Conservation (phyloP, 352 stramenopile genomes). For the Phytophthora fragariaefolia region DNA sequence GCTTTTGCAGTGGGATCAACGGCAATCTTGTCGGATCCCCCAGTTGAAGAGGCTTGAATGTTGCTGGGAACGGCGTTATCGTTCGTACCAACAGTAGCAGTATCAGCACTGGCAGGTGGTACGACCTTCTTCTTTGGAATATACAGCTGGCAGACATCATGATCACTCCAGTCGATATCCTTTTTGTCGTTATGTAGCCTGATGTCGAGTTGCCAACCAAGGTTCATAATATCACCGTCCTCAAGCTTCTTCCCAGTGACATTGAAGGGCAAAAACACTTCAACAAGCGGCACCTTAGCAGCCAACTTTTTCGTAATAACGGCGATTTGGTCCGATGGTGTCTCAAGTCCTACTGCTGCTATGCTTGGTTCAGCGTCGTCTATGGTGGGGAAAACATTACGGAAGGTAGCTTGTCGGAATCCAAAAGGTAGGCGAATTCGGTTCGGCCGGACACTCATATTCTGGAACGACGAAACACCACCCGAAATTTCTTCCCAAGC, state of each 20-base stretch:
- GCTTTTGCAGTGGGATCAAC: background rate
- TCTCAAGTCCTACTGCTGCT: background rate
- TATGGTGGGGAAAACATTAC: slow-evolving; percentile 19
- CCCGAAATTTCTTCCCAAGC: slow-evolving; percentile 22
- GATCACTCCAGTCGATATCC: slow-evolving; percentile 64
- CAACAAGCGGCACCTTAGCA: slow-evolving; percentile 38
- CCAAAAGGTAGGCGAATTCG: slow-evolving; percentile 69
- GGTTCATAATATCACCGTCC: slow-evolving; percentile 54
- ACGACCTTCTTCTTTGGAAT: slow-evolving; percentile 48
- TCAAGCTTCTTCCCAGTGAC: slow-evolving; percentile 69
- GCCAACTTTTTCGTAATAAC: slow-evolving; percentile 18
- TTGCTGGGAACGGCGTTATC: background rate
- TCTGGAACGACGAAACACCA: slow-evolving; percentile 69
- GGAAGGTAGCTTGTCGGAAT: slow-evolving; percentile 69
- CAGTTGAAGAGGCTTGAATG: slow-evolving; percentile 2
- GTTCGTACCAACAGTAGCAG: slow-evolving; percentile 22
- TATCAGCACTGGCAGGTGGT: slow-evolving; percentile 10
- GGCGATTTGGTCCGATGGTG: background rate
- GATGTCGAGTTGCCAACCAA: slow-evolving; percentile 58
- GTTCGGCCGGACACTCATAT: slow-evolving; percentile 65
- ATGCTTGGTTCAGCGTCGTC: background rate
- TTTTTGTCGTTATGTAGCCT: slow-evolving; percentile 65
- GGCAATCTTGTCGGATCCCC: slow-evolving; percentile 1
- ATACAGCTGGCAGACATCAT: slow-evolving; percentile 51
- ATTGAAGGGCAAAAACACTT: slow-evolving; percentile 77